These are phyloP conservation scores for Coleophoma cylindrospora DNA, from an alignment of 2,329 filamentous ascomycete species.

Conservation along the genomic window DNA sequence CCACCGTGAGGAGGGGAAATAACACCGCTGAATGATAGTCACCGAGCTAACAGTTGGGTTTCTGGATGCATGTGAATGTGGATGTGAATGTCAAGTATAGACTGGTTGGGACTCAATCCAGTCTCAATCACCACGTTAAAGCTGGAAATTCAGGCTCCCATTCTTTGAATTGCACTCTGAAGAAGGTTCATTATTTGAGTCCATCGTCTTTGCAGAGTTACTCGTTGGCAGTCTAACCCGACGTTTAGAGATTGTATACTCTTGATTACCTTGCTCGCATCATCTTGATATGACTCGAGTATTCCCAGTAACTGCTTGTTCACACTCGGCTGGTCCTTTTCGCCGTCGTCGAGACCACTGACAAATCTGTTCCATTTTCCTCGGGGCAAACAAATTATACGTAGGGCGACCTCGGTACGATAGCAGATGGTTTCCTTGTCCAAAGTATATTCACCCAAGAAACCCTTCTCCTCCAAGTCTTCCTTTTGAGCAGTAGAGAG, in stretches of 20 bases:
- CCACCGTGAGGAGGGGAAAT: neutral
- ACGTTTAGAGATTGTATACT: neutral
- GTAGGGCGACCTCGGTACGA: slow-evolving; percentile 47
- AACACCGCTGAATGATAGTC: no score
- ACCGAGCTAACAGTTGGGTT: neutral
- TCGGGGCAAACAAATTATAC: slow-evolving; percentile 27
- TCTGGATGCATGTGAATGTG: no score
- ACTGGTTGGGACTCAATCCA: no score
- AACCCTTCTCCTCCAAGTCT: slow-evolving; percentile 37
- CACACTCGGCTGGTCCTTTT: slow-evolving; percentile 31
- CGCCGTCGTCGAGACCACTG: slow-evolving; percentile 37
- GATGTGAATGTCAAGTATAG: no score
- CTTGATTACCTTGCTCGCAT: neutral
- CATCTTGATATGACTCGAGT: neutral
- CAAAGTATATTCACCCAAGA: slow-evolving; percentile 43
- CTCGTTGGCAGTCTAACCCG: slow-evolving; percentile 11
- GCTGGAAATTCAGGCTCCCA: slow-evolving; percentile 5
- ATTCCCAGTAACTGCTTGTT: slow-evolving; percentile 28
- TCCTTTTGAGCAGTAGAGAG: slow-evolving; percentile 22
- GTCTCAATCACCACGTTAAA: no score
- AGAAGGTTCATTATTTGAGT: slow-evolving; percentile 16
- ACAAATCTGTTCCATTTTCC: slow-evolving; percentile 39
- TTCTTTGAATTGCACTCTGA: slow-evolving; percentile 8
- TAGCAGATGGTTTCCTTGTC: slow-evolving; percentile 44
- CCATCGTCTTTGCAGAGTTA: slow-evolving; percentile 16